Percentiles rank a stretch among this genome's conserved stretches.
Evolutionary conservation across 1,284 basidiomycete genomes (phyloP).

Genomic region (Schizophyllum commune): DNA sequence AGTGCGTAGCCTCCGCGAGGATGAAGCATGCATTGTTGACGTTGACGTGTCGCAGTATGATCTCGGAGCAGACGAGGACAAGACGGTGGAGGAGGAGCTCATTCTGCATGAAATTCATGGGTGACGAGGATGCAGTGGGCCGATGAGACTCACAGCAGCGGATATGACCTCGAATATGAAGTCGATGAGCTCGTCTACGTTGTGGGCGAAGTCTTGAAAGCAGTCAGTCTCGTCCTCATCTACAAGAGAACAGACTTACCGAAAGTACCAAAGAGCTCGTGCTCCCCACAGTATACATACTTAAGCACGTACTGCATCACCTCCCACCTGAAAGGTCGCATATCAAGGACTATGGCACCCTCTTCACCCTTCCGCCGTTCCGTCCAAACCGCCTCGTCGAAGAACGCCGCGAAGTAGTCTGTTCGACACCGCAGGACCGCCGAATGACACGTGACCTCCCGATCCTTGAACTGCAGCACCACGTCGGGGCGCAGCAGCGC

Average conservation of each 20-base stretch:
- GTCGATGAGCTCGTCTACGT: slow-evolving; percentile 75
- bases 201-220: slow-evolving; percentile 50
- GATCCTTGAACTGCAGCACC: slow-evolving; percentile 68
- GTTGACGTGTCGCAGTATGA: slow-evolving; percentile 66
- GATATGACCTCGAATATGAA: slow-evolving; percentile 87
- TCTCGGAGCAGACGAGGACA: slow-evolving; percentile 73
- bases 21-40: slow-evolving; percentile 78
- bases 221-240: slow-evolving; percentile 1
- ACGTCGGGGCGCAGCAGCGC: slow-evolving; percentile 47
- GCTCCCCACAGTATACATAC: slow-evolving; percentile 72
- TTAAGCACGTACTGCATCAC: slow-evolving; percentile 72
- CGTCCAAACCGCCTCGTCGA: slow-evolving; percentile 83
- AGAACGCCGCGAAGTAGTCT: slow-evolving; percentile 83
- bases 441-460: slow-evolving; percentile 66
- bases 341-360: slow-evolving; percentile 55
- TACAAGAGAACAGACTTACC: slow-evolving; percentile 35
- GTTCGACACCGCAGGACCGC: slow-evolving; percentile 76
- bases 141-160: slow-evolving; percentile 54
- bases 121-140: neutral
- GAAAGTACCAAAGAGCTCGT: slow-evolving; percentile 67
- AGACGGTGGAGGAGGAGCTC: slow-evolving; percentile 86
- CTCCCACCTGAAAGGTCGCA: slow-evolving; percentile 72
- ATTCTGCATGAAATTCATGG: slow-evolving; percentile 42
- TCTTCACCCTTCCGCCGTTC: slow-evolving; percentile 46
- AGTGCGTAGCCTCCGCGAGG: slow-evolving; percentile 77